Conservation (phyloP, 2,329 filamentous ascomycete species). For the Ophiobolus disseminans region DNA sequence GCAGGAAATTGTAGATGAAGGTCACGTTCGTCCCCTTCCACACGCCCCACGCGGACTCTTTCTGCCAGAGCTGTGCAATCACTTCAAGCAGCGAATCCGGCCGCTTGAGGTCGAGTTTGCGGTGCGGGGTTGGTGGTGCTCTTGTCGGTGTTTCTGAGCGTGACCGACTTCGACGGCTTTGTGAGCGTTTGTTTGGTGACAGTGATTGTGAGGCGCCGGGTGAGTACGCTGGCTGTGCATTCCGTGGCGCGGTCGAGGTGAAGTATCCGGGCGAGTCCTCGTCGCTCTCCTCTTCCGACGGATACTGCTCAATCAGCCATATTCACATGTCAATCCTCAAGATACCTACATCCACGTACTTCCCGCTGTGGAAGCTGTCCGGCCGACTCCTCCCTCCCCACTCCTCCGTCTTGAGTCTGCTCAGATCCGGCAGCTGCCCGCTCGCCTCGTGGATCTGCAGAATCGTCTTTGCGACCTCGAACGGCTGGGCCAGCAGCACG, state of each 20-base stretch:
- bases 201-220: constrained; percentile 46
- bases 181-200: constrained; percentile 46
- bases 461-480: constrained; percentile 95
- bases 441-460: constrained; percentile 74
- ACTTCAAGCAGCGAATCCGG: constrained; percentile 86
- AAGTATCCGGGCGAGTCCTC: constrained; percentile 80
- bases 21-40: constrained; percentile 95
- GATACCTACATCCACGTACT: constrained; percentile 42
- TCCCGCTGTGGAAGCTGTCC: constrained; percentile 42
- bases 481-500: constrained; percentile 89
- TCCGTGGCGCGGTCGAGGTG: constrained; percentile 69
- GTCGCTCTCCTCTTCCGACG: constrained; percentile 75
- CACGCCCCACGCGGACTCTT: constrained; percentile 87
- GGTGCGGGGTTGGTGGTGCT: constrained; percentile 52
- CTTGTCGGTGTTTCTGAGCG: constrained; percentile 49
- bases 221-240: constrained; percentile 44
- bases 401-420: constrained; percentile 22
- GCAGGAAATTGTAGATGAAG: constrained; percentile 87
- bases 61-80: constrained; percentile 85
- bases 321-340: constrained; percentile 20
- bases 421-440: constrained; percentile 36
- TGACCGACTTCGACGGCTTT: constrained; percentile 49
- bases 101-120: constrained; percentile 74
- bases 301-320: constrained; percentile 47
- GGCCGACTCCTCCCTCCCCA: constrained; percentile 32